Conservation (phyloP, 2,329 filamentous ascomycete genomes). For the Capronia americana region DNA sequence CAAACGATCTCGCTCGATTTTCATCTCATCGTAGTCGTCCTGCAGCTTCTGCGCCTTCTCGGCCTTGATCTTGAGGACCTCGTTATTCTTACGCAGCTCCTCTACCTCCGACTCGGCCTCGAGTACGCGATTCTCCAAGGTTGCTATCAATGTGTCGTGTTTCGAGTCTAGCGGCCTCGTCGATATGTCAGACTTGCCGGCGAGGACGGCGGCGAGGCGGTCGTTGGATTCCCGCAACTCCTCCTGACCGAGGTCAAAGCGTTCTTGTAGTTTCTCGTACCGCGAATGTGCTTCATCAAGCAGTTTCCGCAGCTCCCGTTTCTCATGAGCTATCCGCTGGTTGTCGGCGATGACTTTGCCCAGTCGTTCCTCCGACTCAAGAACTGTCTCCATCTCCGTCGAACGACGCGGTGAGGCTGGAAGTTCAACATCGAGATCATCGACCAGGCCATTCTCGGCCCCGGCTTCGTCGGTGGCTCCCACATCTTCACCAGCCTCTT, state of each 20-base stretch:
- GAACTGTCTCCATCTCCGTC: slow-evolving; percentile 49
- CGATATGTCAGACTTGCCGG: slow-evolving; percentile 53
- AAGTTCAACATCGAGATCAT: slow-evolving; percentile 12
- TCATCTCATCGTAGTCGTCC: slow-evolving; percentile 58
- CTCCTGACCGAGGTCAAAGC: slow-evolving; percentile 54
- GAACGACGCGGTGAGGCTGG: slow-evolving; percentile 30
- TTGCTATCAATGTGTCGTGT: slow-evolving; percentile 73
- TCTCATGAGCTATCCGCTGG: slow-evolving; percentile 63
- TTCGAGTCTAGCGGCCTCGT: slow-evolving; percentile 58
- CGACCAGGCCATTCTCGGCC: slow-evolving; percentile 6
- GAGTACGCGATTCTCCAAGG: slow-evolving; percentile 71
- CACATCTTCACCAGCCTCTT: slow-evolving; percentile 51
- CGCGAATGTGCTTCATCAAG: slow-evolving; percentile 62
- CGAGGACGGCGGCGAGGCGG: slow-evolving; percentile 59
- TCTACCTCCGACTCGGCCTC: slow-evolving; percentile 55
- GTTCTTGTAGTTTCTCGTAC: slow-evolving; percentile 63
- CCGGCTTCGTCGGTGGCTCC: slow-evolving; percentile 41
- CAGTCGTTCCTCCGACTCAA: slow-evolving; percentile 56
- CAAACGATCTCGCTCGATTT: slow-evolving; percentile 55
- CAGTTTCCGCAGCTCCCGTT: slow-evolving; percentile 55
- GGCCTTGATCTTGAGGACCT: slow-evolving; percentile 53
- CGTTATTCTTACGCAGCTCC: slow-evolving; percentile 52
- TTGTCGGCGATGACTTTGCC: slow-evolving; percentile 60
- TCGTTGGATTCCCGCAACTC: slow-evolving; percentile 56
- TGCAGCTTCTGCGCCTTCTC: slow-evolving; percentile 53